Percentiles rank a stretch among this genome's conserved stretches.
Evolutionary conservation across 352 stramenopile species (phyloP).

Genomic region (Pythium angustatum): DNA sequence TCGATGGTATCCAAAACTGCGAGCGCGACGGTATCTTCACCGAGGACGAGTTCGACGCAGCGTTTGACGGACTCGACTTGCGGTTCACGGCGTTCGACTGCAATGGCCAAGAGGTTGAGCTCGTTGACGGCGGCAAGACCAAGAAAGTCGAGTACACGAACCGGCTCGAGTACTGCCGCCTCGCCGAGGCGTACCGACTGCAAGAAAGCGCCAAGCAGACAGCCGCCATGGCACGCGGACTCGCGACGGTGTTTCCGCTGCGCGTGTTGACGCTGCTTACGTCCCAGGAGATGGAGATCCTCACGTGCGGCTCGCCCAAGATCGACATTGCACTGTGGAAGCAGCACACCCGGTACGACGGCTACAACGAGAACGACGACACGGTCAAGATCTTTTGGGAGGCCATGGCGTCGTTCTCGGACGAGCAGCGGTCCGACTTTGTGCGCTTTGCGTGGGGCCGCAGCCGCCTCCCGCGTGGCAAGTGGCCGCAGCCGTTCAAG

Average conservation of each 20-base stretch:
- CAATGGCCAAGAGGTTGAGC: conserved; percentile 80
- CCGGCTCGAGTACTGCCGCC: conserved; percentile 78
- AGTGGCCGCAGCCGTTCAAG: conserved; percentile 91
- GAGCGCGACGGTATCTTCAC: conserved; percentile 81
- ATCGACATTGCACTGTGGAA: conserved; percentile 90
- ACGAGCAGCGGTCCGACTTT: conserved; percentile 90
- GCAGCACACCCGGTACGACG: conserved; percentile 89
- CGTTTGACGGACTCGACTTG: conserved; percentile 78
- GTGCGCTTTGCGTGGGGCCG: conserved; percentile 95
- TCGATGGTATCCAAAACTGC: conserved; percentile 85
- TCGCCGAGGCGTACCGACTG: conserved; percentile 82
- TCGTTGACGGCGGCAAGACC: conserved; percentile 68
- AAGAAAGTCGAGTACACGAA: conserved; percentile 84
- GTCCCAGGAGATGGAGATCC: conserved; percentile 90
- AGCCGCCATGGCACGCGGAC: conserved; percentile 74
- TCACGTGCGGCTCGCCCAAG: conserved; percentile 90
- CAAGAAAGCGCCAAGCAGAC: conserved; percentile 73
- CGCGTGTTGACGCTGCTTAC: conserved; percentile 89
- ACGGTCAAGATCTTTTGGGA: conserved; percentile 91
- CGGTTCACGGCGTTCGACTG: conserved; percentile 84
- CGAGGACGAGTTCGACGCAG: conserved; percentile 73
- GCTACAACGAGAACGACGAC: conserved; percentile 79
- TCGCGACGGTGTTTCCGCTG: conserved; percentile 83
- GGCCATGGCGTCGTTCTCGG: conserved; percentile 81
- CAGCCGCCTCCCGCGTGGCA: conserved; percentile 87